Conservation (phyloP, 495 filamentous ascomycete genomes). For the Penicillium paradoxum region DNA sequence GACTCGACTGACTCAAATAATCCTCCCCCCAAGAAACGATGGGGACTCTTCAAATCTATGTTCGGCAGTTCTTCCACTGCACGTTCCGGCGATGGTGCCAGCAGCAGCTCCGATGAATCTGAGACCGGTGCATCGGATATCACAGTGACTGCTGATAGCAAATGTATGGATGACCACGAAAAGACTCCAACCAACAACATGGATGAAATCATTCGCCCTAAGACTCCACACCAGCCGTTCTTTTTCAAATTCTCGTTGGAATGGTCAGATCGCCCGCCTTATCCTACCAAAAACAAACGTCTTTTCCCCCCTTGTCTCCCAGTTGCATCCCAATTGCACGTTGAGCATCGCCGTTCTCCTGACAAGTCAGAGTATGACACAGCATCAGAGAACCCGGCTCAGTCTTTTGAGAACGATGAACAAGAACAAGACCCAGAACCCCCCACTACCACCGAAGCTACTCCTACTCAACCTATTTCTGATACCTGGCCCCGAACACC, state of each 20-base stretch:
- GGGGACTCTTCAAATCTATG: constrained; percentile 67
- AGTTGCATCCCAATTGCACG: constrained; percentile 52
- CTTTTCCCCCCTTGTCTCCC: constrained; percentile 75
- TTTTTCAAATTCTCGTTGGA: constrained; percentile 79
- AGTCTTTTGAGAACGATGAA: constrained; percentile 10
- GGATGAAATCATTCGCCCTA: constrained; percentile 30
- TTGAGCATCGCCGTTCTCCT: constrained; percentile 33
- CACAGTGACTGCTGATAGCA: constrained; percentile 22
- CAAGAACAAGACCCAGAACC: constrained; percentile 8
- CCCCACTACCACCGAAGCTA: background rate
- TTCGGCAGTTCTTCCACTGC: constrained; percentile 39
- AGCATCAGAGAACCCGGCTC: constrained; percentile 19
- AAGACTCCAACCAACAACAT: constrained; percentile 18
- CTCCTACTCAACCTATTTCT: constrained; percentile 4
- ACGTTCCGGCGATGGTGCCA: constrained; percentile 26
- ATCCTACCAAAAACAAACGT: constrained; percentile 50
- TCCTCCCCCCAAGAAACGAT: constrained; percentile 53
- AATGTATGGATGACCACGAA: constrained; percentile 28
- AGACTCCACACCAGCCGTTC: constrained; percentile 53
- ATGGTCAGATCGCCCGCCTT: constrained; percentile 58
- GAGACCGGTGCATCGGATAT: constrained; percentile 28
- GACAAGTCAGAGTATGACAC: constrained; percentile 27
- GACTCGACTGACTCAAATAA: constrained; percentile 25
- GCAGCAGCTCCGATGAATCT: constrained; percentile 38
- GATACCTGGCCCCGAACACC: constrained; percentile 8